Base-by-base conservation (phyloP, 192 early-diverging fungal species). In the Diversispora epigaea region DNA sequence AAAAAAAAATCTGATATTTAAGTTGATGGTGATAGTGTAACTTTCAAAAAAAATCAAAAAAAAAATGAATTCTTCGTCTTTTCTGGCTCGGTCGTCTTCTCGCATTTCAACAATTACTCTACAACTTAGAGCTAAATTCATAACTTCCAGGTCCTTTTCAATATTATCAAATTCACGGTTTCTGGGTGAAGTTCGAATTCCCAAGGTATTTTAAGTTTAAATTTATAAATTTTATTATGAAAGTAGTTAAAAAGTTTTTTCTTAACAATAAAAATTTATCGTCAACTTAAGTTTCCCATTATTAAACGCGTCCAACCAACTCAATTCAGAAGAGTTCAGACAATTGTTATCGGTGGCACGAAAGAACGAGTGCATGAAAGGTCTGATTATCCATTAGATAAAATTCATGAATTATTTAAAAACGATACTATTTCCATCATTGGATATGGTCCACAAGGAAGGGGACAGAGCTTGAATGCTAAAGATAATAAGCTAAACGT, bases 401-500 rank as follows among this genome's bases (percentile, higher is more conserved):
- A 98, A 88, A 87, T 96, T 45, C 86, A 87, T 14, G 87, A 94
- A 80, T 91, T 92, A 76, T 97, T 98, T 83, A 91, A 89, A 85
- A 90, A 97, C 79, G 97, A 98, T 86, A 93, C 93, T 68, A 90
- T 96, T 71, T 86, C 94, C 56, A 89, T 95, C 66, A 88, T 98
- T 77, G 93, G 96, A 69, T 98, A 98, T 84, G 96, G 96, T 22
- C 94, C 96, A 49, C 94, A 96, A 84, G 96, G 96, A 57, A 94
- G 92, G 86, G 93, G 92, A 68, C 94, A 97, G 83, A 90, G 93
- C 65, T 90, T 95, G 73, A 97, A 97, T 91, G 85, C 95, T 79
- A 92, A 93, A 78, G 95, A 98, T 87, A 95, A 98, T 80, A 93
- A 93, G 68, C 84, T 98, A 70, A 98, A 98, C 73, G 95, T 98